Evolutionary conservation across 2,329 filamentous ascomycete genomes (phyloP), one percentile per base, ranked within the genome.

Genomic region (Colletotrichum echinochloae): DNA sequence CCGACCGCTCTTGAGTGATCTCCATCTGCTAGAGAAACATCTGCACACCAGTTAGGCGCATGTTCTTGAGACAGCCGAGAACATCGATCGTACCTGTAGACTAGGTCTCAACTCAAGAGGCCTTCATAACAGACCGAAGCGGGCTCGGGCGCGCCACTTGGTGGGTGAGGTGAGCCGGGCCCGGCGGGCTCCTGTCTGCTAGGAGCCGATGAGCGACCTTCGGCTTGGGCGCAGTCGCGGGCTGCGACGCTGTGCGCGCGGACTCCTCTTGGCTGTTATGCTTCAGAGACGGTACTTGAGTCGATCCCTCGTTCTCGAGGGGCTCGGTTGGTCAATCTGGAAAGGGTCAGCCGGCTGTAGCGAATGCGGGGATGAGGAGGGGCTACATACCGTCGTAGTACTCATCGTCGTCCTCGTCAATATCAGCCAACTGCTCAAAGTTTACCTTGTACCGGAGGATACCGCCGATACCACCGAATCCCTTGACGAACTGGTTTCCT

Each of bases 381-480:
- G 48, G 55, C 18, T 20, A 74, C 81, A 77, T 77, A 86, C 86
- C 87, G 83, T 89, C 88, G 87, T 97, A 98, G 84, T 95, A 95
- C 81, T 98, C 95, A 83, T 95, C 92, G 81, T 96, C 93, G 82
- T 97, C 93, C 81, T 97, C 95, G 79, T 92, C 90, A 79, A 92
- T 88, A 82, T 98, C 96, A 83, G 92, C 92, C 83, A 99, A 89
- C 84, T 99, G 97, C 85, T 99, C 97, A 85, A 99, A 99, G 88
- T 99, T 99, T 88, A 99, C 94, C 88, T 98, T 98, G 91, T 99
- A 99, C 77, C 96, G 94, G 80, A 99, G 90, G 79, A 99, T 92
- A 74, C 95, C 95, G 76, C 96, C 96, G 77, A 99, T 97, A 79
- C 96, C 96, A 91, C 96, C 96, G 80, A 99, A 99, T 74, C 96